Conservation (phyloP, 352 stramenopile genomes). For the Globisporangium cylindrosporum region DNA sequence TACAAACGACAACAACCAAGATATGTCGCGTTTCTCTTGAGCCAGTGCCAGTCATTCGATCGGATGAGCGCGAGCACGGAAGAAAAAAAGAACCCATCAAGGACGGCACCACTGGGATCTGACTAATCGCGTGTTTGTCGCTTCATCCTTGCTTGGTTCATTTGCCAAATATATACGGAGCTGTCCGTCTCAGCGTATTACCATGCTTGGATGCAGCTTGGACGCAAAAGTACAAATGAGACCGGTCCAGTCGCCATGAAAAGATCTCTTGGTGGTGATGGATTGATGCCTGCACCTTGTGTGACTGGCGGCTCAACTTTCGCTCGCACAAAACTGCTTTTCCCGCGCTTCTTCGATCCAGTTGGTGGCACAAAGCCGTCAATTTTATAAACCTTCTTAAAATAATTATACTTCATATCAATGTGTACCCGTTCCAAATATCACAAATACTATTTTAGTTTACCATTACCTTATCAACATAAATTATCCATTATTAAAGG, state of each 20-base stretch:
- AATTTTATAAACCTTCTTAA: neutral
- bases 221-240: neutral
- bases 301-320: neutral
- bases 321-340: slow-evolving; percentile 12
- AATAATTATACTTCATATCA: neutral
- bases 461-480: too few species aligned
- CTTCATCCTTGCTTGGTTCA: neutral
- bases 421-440: neutral
- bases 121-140: neutral
- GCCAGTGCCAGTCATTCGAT: neutral
- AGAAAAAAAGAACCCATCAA: slow-evolving; percentile 9
- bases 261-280: neutral
- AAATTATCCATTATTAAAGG: neutral
- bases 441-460: neutral
- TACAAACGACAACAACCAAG: neutral
- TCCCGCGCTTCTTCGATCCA: slow-evolving; percentile 14
- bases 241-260: neutral
- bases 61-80: slow-evolving; percentile 1
- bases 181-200: neutral
- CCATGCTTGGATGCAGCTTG: neutral
- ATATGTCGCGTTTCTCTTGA: slow-evolving; percentile 9
- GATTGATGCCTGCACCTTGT: neutral
- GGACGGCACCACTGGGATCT: neutral
- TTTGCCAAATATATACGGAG: neutral
- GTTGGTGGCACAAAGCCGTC: slow-evolving; percentile 2